These are phyloP conservation scores for Leccinum griseonigrum DNA, from an alignment of 1,284 basidiomycete genomes.

Conservation along the genomic window DNA sequence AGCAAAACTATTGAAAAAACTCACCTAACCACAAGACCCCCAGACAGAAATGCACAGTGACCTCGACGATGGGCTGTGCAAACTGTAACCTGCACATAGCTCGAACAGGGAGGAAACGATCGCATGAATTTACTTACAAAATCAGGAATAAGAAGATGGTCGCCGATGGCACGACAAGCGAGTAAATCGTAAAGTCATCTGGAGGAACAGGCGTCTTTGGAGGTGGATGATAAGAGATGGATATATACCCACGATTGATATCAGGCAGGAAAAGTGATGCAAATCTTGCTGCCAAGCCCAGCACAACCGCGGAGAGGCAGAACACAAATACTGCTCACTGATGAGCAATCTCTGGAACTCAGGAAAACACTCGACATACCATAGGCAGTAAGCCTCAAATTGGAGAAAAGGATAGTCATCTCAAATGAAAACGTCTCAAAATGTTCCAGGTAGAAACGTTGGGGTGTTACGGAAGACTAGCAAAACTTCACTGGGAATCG, in stretches of 20 bases:
- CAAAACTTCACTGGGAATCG: slow-evolving; percentile 18
- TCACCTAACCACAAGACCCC: slow-evolving; percentile 66
- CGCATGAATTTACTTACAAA: slow-evolving; percentile 39
- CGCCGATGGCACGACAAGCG: slow-evolving; percentile 58
- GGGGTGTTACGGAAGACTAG: slow-evolving; percentile 1
- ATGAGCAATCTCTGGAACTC: slow-evolving; percentile 6
- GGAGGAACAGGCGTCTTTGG: slow-evolving; percentile 3
- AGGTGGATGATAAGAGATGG: neutral
- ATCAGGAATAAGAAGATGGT: slow-evolving; percentile 60
- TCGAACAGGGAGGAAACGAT: neutral
- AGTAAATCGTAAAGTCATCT: slow-evolving; percentile 71
- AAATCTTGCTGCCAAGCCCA: slow-evolving; percentile 67
- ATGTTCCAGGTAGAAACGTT: neutral
- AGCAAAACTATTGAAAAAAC: slow-evolving; percentile 21
- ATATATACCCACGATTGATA: slow-evolving; percentile 50
- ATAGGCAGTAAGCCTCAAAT: slow-evolving; percentile 50
- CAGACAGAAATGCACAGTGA: slow-evolving; percentile 50
- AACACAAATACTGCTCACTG: slow-evolving; percentile 50
- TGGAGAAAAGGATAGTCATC: slow-evolving; percentile 59
- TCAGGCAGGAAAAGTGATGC: slow-evolving; percentile 62
- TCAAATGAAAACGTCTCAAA: neutral
- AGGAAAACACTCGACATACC: slow-evolving; percentile 32
- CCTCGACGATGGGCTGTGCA: slow-evolving; percentile 65
- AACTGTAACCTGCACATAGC: slow-evolving; percentile 53
- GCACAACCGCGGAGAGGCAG: slow-evolving; percentile 58